These are phyloP conservation scores for Glebionis coronaria DNA, from an alignment of 129 eudicot species.

Conservation along the genomic window DNA sequence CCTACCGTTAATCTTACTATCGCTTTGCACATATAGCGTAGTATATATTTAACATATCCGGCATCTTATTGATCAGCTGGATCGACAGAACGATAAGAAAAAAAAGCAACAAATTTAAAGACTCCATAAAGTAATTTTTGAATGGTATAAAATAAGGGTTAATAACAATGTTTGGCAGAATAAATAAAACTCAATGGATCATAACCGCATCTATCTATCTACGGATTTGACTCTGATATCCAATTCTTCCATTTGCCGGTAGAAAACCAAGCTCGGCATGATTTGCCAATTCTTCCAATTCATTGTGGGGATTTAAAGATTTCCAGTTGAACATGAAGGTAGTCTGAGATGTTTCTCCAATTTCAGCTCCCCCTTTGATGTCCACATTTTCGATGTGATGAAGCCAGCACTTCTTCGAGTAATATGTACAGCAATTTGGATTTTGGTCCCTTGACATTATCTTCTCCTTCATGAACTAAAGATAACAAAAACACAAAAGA, in stretches of 20 bases:
- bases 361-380: constrained; percentile 13
- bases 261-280: too few species aligned
- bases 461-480: constrained; percentile 39
- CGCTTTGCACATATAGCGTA: constrained; percentile 5
- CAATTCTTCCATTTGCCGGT: too few species aligned
- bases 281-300: not conserved
- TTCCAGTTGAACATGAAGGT: constrained; percentile 31
- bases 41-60: not conserved
- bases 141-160: not conserved
- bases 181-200: not conserved
- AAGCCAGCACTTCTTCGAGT: constrained; percentile 56
- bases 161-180: not conserved
- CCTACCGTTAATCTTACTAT: constrained; percentile 1
- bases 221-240: too few species aligned
- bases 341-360: constrained; percentile 16
- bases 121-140: not conserved
- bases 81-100: not conserved
- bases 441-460: constrained; percentile 39
- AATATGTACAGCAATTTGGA: constrained; percentile 53
- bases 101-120: not conserved
- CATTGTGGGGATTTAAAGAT: not conserved
- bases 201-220: not conserved
- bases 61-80: not conserved
- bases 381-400: constrained; percentile 46
- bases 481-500: constrained; percentile 2